These are phyloP conservation scores for Auriscalpium vulgare DNA, from an alignment of 768 basidiomycete species.

Conservation along the genomic window DNA sequence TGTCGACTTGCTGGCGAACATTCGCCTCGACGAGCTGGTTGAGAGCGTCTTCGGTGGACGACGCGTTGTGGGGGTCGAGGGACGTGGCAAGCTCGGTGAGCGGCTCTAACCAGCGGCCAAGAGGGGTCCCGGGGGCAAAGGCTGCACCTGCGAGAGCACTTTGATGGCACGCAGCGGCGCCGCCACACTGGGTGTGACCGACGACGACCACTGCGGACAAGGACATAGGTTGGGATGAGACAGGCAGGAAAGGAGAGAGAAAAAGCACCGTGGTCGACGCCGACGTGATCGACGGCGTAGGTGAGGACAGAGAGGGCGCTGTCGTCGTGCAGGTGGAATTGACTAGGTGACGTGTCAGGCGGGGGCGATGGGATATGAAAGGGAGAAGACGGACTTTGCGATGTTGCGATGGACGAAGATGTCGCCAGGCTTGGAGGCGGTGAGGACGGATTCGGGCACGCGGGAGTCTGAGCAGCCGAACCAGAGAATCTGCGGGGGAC, in stretches of 20 bases:
- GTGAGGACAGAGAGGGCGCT: slow-evolving; percentile 64
- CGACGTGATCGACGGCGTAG: slow-evolving; percentile 64
- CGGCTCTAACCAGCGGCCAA: slow-evolving; percentile 68
- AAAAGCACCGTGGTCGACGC: slow-evolving; percentile 69
- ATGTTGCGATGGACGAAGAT: slow-evolving; percentile 84
- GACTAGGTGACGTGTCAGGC: slow-evolving; percentile 32
- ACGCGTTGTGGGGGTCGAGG: slow-evolving; percentile 33
- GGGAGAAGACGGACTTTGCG: slow-evolving; percentile 55
- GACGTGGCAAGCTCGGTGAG: slow-evolving; percentile 46
- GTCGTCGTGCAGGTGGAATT: slow-evolving; percentile 65
- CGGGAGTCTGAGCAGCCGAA: slow-evolving; percentile 81
- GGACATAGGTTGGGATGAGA: slow-evolving; percentile 2
- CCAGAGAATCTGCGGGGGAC: slow-evolving; percentile 58
- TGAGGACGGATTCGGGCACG: slow-evolving; percentile 72
- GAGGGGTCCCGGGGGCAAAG: slow-evolving; percentile 30
- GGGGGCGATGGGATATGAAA: background rate
- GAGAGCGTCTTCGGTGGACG: slow-evolving; percentile 28
- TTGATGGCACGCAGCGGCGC: slow-evolving; percentile 48
- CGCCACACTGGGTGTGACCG: slow-evolving; percentile 81
- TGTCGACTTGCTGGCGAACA: slow-evolving; percentile 20
- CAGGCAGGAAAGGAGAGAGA: slow-evolving; percentile 21
- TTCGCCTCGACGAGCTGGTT: slow-evolving; percentile 12
- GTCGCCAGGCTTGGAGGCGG: slow-evolving; percentile 63
- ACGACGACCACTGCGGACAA: slow-evolving; percentile 60
- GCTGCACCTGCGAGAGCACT: slow-evolving; percentile 30